Conservation (phyloP, 78 protist species). For the Polysphondylium violaceum region DNA sequence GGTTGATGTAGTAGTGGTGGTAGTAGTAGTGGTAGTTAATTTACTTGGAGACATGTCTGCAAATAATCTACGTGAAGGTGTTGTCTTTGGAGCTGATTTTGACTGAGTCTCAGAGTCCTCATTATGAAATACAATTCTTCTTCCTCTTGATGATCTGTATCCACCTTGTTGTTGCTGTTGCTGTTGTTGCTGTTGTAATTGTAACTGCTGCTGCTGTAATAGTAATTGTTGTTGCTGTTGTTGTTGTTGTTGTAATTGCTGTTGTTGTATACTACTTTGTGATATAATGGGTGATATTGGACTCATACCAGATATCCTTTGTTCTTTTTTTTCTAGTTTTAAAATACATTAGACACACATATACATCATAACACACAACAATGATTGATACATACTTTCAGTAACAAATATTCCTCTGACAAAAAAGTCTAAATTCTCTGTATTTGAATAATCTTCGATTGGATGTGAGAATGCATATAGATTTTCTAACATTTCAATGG, state of each 20-base stretch:
- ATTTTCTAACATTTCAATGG: conserved; percentile 51
- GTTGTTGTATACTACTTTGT: conserved; percentile 6
- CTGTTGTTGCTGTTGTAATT: background rate
- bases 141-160: conserved; percentile 15
- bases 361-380: too few relatives aligned
- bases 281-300: background rate
- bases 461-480: conserved; percentile 1
- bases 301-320: too few relatives aligned
- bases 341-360: too few relatives aligned
- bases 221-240: background rate
- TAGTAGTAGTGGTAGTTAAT: conserved; percentile 8
- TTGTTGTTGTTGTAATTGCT: conserved; percentile 5
- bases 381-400: too few relatives aligned
- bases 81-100: background rate
- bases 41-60: conserved; percentile 5
- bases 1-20: conserved; percentile 1
- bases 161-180: conserved; percentile 3
- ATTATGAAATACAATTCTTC: background rate
- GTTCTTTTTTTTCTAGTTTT: too few relatives aligned
- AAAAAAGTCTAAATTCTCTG: background rate
- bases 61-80: background rate
- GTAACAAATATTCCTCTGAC: conserved; percentile 29
- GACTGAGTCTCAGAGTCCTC: too few relatives aligned
- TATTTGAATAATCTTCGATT: background rate
- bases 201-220: background rate